These are phyloP conservation scores for Jasminum sambac DNA, from an alignment of 257 asterid genomes.

Conservation along the genomic window DNA sequence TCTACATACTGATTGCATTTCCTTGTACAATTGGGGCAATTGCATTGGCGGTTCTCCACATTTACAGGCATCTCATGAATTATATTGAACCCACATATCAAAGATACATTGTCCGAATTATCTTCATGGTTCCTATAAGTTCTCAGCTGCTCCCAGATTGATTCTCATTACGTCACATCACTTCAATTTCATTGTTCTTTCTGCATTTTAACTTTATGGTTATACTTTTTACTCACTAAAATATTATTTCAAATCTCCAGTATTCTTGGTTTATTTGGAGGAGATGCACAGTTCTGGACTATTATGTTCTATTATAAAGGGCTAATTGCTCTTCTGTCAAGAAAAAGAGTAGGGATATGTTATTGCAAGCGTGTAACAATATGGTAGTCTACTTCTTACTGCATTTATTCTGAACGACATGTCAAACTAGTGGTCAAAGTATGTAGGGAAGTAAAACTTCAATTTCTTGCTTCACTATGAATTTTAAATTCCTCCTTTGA, in stretches of 20 bases:
- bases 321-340: not conserved
- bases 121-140: conserved; percentile 99
- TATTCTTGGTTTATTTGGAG: not conserved
- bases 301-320: not conserved
- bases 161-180: not conserved
- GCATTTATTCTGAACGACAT: not conserved
- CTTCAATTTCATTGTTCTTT: not conserved
- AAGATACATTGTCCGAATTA: conserved; percentile 93
- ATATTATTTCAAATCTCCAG: not conserved
- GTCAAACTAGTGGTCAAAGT: not conserved
- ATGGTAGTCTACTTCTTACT: not conserved
- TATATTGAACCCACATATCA: conserved; percentile 94
- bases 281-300: not conserved
- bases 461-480: not conserved
- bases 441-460: not conserved
- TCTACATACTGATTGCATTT: conserved; percentile 73
- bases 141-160: not conserved
- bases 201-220: not conserved
- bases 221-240: not conserved
- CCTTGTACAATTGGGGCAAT: conserved; percentile 93
- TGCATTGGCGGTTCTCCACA: conserved; percentile 67
- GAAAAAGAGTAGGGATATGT: not conserved
- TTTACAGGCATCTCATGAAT: conserved; percentile 84
- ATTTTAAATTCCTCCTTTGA: not conserved
- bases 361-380: not conserved